These are phyloP conservation scores for Penstemon davidsonii DNA, from an alignment of 257 asterid species.

Conservation along the genomic window DNA sequence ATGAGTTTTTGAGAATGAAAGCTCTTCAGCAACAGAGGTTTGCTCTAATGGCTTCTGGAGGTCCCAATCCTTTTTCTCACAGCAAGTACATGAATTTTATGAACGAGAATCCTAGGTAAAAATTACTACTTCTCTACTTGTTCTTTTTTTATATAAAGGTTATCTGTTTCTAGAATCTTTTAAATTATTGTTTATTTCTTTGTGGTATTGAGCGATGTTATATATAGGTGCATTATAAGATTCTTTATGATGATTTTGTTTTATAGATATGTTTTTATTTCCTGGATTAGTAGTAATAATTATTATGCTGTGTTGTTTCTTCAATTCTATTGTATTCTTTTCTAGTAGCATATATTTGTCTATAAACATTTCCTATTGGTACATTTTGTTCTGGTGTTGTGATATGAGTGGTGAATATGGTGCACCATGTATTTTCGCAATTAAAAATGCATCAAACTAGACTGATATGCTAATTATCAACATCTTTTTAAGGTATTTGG, in stretches of 20 bases:
- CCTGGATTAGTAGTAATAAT: neutral
- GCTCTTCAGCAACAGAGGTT: conserved; percentile 82
- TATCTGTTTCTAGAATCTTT: conserved; percentile 5
- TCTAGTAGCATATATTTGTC: neutral
- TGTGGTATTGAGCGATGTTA: neutral
- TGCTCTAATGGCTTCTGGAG: conserved; percentile 60
- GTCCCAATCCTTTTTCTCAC: conserved; percentile 50
- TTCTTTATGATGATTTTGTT: neutral
- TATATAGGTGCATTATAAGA: neutral
- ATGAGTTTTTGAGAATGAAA: conserved; percentile 68
- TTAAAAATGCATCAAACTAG: neutral
- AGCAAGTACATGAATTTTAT: conserved; percentile 47
- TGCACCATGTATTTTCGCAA: neutral
- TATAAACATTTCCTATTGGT: neutral
- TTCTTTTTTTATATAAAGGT: neutral
- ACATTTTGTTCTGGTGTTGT: conserved; percentile 1
- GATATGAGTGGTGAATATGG: neutral
- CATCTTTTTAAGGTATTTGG: neutral
- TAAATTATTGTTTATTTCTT: conserved; percentile 10
- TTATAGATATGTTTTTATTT: neutral
- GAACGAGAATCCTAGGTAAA: conserved; percentile 61
- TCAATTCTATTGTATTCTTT: neutral
- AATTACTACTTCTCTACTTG: neutral
- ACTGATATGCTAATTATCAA: neutral
- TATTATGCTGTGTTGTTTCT: neutral